A percentile compares a stretch with the other conserved stretches of the same genome.
Conservation (phyloP, 106 monocot genomes). For the Dendrobium chrysotoxum region DNA sequence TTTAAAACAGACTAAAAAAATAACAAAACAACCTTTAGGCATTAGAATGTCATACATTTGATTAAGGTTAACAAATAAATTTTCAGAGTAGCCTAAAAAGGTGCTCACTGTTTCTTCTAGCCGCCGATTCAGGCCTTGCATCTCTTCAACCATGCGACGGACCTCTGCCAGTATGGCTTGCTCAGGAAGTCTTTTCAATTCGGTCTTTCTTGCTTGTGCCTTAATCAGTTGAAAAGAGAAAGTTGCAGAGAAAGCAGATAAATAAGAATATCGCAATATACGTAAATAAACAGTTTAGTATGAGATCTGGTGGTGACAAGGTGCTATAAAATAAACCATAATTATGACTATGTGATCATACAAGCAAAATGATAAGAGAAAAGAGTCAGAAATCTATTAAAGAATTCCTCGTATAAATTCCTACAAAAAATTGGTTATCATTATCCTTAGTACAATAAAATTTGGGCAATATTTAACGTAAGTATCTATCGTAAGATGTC, state of each 20-base stretch:
- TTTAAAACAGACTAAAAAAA: neutral
- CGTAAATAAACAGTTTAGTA: neutral
- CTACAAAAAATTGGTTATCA: too few species aligned
- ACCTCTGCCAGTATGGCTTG: conserved; percentile 71
- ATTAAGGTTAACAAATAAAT: conserved; percentile 1
- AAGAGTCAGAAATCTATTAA: neutral
- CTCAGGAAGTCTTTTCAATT: conserved; percentile 53
- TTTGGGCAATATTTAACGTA: neutral
- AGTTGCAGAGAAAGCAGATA: neutral
- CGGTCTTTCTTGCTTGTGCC: conserved; percentile 70
- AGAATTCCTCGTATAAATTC: neutral
- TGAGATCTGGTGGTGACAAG: neutral
- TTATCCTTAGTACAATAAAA: neutral
- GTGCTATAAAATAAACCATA: conserved; percentile 1
- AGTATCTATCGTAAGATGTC: neutral
- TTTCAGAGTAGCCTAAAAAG: neutral
- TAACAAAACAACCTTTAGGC: neutral
- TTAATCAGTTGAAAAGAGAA: conserved; percentile 15
- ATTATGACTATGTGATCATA: neutral
- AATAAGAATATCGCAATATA: neutral
- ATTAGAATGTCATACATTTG: neutral
- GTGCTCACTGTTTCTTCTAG: conserved; percentile 76
- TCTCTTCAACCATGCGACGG: conserved; percentile 86
- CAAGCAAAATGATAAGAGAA: neutral
- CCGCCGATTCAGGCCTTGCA: conserved; percentile 65